These are phyloP conservation scores for Bjerkandera adusta DNA, from an alignment of 1,284 basidiomycete genomes.

Conservation along the genomic window DNA sequence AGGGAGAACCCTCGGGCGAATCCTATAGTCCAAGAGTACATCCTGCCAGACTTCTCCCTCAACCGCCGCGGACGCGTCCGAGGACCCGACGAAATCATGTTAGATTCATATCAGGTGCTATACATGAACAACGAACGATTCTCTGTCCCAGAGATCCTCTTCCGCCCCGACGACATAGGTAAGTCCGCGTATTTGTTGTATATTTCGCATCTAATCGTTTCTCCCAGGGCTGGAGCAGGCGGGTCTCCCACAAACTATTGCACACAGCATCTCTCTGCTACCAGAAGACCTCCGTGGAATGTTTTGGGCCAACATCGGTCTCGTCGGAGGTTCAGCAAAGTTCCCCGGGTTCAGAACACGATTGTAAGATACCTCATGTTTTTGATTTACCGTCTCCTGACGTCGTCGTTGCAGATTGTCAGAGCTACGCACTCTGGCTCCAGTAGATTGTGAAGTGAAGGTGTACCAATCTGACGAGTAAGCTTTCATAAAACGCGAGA, in stretches of 20 bases:
- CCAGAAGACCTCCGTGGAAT: slow-evolving; percentile 81
- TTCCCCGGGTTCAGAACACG: slow-evolving; percentile 74
- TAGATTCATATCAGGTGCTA: slow-evolving; percentile 76
- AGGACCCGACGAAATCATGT: slow-evolving; percentile 45
- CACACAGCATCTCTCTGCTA: slow-evolving; percentile 69
- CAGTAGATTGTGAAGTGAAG: slow-evolving; percentile 69
- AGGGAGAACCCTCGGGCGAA: slow-evolving; percentile 54
- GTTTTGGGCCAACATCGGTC: slow-evolving; percentile 92
- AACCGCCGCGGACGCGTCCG: slow-evolving; percentile 72
- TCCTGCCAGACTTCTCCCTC: slow-evolving; percentile 84
- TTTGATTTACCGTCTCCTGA: slow-evolving; percentile 2
- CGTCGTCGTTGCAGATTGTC: slow-evolving; percentile 38
- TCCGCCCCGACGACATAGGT: slow-evolving; percentile 89
- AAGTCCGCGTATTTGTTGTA: slow-evolving; percentile 25
- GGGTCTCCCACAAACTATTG: slow-evolving; percentile 76
- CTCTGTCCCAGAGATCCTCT: slow-evolving; percentile 85
- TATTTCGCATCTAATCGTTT: no score
- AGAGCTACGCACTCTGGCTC: slow-evolving; percentile 79
- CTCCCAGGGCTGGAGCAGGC: slow-evolving; percentile 74
- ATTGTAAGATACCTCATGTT: slow-evolving; percentile 50
- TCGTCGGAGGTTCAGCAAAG: slow-evolving; percentile 82
- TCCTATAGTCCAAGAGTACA: slow-evolving; percentile 80
- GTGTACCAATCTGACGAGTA: slow-evolving; percentile 76
- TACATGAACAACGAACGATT: slow-evolving; percentile 90
- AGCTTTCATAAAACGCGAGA: slow-evolving; percentile 28